These are phyloP conservation scores for Alternaria burnsii DNA, from an alignment of 2,329 filamentous ascomycete genomes.

Conservation along the genomic window DNA sequence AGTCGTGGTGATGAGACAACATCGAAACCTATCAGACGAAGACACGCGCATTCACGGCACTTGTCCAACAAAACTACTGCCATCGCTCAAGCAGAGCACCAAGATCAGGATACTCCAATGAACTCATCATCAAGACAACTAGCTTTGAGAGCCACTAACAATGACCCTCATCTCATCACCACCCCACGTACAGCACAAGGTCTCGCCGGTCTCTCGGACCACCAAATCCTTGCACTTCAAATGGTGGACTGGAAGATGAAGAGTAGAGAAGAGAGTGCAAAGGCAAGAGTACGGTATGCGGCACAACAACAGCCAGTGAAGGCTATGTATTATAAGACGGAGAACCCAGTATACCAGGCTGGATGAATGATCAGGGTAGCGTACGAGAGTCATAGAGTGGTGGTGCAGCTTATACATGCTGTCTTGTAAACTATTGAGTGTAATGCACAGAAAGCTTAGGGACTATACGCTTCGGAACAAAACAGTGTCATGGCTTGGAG, in stretches of 20 bases:
- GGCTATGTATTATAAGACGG: slow-evolving; percentile 11
- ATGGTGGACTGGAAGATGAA: slow-evolving; percentile 9
- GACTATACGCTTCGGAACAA: background rate
- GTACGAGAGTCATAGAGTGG: no score
- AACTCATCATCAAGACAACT: background rate
- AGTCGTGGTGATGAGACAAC: background rate
- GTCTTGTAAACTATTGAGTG: background rate
- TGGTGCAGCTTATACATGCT: background rate
- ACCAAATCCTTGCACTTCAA: slow-evolving; percentile 2
- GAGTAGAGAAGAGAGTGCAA: slow-evolving; percentile 1
- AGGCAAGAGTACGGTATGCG: background rate
- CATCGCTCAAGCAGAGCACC: background rate
- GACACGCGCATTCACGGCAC: background rate
- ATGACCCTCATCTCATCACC: background rate
- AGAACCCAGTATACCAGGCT: slow-evolving; percentile 15
- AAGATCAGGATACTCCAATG: background rate
- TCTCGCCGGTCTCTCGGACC: background rate
- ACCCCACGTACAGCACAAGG: background rate
- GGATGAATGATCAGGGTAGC: background rate
- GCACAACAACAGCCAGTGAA: slow-evolving; percentile 8
- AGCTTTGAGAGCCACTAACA: background rate
- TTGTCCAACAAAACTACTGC: background rate
- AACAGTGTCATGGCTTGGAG: no score
- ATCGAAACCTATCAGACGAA: background rate
- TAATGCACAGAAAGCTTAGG: background rate